These are phyloP conservation scores for Daedaleopsis sinensis DNA, from an alignment of 768 basidiomycete species.

Conservation along the genomic window DNA sequence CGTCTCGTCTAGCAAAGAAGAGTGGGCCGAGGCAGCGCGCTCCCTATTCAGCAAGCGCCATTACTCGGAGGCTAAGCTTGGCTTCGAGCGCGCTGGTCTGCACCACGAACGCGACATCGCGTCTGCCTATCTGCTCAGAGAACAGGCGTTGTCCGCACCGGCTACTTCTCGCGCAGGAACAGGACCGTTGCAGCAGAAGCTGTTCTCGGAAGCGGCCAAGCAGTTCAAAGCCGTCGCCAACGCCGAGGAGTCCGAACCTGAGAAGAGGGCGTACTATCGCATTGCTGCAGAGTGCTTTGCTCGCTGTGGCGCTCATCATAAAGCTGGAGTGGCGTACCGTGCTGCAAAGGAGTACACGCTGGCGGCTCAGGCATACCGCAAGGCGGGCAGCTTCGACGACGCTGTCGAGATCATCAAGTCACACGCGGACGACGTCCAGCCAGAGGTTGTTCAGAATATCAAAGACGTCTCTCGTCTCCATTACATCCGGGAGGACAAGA, in stretches of 20 bases:
- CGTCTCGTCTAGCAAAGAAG: constrained; percentile 44
- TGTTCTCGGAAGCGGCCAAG: background rate
- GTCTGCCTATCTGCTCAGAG: background rate
- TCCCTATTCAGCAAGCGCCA: background rate
- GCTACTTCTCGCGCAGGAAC: background rate
- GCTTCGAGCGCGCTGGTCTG: constrained; percentile 4
- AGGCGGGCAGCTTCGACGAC: constrained; percentile 53
- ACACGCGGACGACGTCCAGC: constrained; percentile 36
- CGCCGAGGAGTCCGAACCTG: background rate
- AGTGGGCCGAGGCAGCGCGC: constrained; percentile 39
- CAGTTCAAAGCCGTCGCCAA: background rate
- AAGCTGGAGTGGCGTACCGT: constrained; percentile 49
- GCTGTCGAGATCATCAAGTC: constrained; percentile 49
- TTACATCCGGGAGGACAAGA: constrained; percentile 42
- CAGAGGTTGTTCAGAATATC: constrained; percentile 39
- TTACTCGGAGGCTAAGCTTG: background rate
- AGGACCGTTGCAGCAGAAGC: background rate
- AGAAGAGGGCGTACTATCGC: constrained; percentile 12
- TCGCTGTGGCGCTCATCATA: constrained; percentile 29
- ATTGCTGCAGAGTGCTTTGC: constrained; percentile 30
- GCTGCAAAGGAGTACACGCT: constrained; percentile 45
- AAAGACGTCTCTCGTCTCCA: constrained; percentile 47
- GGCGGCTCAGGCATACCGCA: constrained; percentile 52
- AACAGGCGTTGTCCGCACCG: background rate
- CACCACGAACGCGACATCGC: background rate